Conservation (phyloP, 192 early-diverging fungal genomes). For the Funneliformis geosporum region DNA sequence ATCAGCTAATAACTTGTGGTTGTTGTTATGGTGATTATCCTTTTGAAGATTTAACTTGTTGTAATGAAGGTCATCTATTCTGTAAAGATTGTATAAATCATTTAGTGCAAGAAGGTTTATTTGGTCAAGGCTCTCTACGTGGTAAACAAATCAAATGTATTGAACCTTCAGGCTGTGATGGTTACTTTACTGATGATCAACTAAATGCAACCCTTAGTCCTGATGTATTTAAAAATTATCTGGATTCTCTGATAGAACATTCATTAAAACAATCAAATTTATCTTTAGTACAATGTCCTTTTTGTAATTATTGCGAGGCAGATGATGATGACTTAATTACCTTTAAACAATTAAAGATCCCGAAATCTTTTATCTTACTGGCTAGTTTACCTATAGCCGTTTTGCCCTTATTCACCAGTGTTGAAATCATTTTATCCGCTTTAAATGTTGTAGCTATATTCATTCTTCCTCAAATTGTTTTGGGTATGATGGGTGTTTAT, state of each 20-base stretch:
- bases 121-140: slow-evolving; percentile 46
- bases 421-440: background rate
- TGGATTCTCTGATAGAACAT: slow-evolving; percentile 34
- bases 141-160: slow-evolving; percentile 40
- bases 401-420: slow-evolving; percentile 20
- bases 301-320: slow-evolving; percentile 42
- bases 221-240: slow-evolving; percentile 40
- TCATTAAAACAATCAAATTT: slow-evolving; percentile 23
- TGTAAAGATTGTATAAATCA: slow-evolving; percentile 45
- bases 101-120: slow-evolving; percentile 45
- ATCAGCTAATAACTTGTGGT: slow-evolving; percentile 48
- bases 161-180: slow-evolving; percentile 34
- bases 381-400: slow-evolving; percentile 23
- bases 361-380: slow-evolving; percentile 25
- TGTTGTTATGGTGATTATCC: slow-evolving; percentile 51
- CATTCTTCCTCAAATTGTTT: slow-evolving; percentile 23
- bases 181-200: slow-evolving; percentile 28
- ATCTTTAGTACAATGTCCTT: slow-evolving; percentile 37
- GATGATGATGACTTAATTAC: slow-evolving; percentile 35
- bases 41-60: slow-evolving; percentile 45
- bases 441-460: slow-evolving; percentile 20
- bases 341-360: slow-evolving; percentile 5
- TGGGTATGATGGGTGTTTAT: slow-evolving; percentile 14
- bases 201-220: slow-evolving; percentile 30
- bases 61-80: slow-evolving; percentile 48